Base-by-base conservation (phyloP, 2,329 filamentous ascomycete species). In the Claviceps monticola region DNA sequence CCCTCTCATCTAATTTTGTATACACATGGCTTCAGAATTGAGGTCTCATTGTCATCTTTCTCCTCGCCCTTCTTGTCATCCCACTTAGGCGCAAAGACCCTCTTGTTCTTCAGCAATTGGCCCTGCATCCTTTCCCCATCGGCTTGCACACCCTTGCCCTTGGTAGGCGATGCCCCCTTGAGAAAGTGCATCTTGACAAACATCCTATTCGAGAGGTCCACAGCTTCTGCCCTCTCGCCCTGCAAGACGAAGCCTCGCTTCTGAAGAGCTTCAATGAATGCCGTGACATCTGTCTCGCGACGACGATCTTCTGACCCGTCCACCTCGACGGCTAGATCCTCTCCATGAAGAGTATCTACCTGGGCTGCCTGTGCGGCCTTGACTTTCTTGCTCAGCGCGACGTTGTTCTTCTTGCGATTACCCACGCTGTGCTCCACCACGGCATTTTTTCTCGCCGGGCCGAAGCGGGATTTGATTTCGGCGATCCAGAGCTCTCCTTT, bases 101-200 rank as follows among this genome's bases (percentile, higher is more conserved):
- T 72, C 60, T 69, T 74, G 57, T 71, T 73, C 61, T 66, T 72
- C 43, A 63, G 75, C 67, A 83, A 81, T 11, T 50, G 49, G 8
- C 17, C 6, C 43, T n/a, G 47, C 47, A 19, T 39, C 26, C 26
- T 49, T n/a, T 44, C 46, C 16, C 82, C 84, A 60, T 80, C 56
- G 14, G 67, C 63, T 51, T 69, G 74, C 14, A 74, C 79, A 57
- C 84, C 80, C 71, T 95, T 94, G 23, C 89, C 89, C 64, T 82
- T 84, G 2, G 75, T 75, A 0, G 90, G 85, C 45, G 80, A 72
- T 19, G 80, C 81, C n/a, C 78, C 81, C 72, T 97, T 98, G 60
- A 90, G 74, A 68, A 98, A 98, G 60, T 85, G 82, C 88, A 98
- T 91, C 71, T 85, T 88, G 59, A 97, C 91, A 72, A 98, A 98